Evolutionary conservation across 495 filamentous ascomycete genomes (phyloP).

Genomic region (Talaromyces liani): DNA sequence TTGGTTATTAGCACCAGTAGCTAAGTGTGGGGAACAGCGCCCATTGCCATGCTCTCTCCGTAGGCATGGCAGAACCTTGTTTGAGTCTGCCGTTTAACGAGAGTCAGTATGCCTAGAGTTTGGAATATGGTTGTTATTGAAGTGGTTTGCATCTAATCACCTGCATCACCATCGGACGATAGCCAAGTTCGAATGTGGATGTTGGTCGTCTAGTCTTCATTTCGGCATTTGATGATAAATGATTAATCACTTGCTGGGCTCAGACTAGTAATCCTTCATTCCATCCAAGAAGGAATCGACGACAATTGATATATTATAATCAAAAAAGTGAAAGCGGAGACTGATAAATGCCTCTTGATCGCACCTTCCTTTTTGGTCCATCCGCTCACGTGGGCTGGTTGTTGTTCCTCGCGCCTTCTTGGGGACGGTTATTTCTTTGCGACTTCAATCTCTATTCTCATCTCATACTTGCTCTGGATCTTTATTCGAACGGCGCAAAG

Average conservation of each 20-base stretch:
- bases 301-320: no score
- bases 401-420: background rate
- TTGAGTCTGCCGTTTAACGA: background rate
- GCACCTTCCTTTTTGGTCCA: background rate
- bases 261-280: background rate
- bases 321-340: background rate
- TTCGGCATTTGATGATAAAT: background rate
- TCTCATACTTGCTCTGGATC: background rate
- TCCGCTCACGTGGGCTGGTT: background rate
- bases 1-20: no score
- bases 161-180: background rate
- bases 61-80: background rate
- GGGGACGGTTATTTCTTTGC: no score
- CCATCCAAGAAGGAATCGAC: background rate
- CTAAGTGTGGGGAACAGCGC: background rate
- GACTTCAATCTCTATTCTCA: background rate
- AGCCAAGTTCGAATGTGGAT: background rate
- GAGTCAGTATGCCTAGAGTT: background rate
- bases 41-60: background rate
- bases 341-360: background rate
- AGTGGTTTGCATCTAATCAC: background rate
- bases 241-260: background rate
- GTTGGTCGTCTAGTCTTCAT: background rate
- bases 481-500: background rate
- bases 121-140: background rate